phyloP scores from a whole-genome alignment of 768 basidiomycete species.

The Termitomyces sp. region DNA sequence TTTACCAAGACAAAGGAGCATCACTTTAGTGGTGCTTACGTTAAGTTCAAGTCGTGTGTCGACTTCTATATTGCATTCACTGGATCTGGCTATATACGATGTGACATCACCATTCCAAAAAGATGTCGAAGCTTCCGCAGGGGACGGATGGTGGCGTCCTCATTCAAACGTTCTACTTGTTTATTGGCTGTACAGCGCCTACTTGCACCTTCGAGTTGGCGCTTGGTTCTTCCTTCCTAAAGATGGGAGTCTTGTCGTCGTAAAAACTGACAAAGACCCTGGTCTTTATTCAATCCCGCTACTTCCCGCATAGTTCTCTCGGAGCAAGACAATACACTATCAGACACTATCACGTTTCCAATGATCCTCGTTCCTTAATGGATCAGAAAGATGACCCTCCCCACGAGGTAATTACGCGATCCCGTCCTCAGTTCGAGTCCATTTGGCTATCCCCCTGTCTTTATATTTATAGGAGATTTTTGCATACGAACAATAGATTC shows the following conservation, averaged over 20 bases:
- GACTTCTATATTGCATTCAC: background rate
- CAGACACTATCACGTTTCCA: background rate
- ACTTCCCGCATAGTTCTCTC: background rate
- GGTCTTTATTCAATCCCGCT: background rate
- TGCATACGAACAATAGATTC: background rate
- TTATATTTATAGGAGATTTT: background rate
- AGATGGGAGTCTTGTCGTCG: no score
- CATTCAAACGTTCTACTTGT: background rate
- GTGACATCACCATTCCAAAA: background rate
- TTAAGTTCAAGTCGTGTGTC: no score
- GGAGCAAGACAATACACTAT: background rate
- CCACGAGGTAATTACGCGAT: background rate
- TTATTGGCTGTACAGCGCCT: background rate
- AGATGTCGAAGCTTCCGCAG: no score
- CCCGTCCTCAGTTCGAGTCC: background rate
- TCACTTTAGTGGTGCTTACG: no score
- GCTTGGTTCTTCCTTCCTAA: background rate
- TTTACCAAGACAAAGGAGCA: no score
- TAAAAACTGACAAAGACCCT: no score
- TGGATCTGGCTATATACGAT: background rate
- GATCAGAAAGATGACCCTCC: background rate
- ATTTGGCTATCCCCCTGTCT: background rate
- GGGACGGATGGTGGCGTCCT: background rate
- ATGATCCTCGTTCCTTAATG: background rate
- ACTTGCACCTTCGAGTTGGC: background rate